These are phyloP conservation scores for Fusarium decemcellulare DNA, from an alignment of 2,329 filamentous ascomycete genomes.

Conservation along the genomic window DNA sequence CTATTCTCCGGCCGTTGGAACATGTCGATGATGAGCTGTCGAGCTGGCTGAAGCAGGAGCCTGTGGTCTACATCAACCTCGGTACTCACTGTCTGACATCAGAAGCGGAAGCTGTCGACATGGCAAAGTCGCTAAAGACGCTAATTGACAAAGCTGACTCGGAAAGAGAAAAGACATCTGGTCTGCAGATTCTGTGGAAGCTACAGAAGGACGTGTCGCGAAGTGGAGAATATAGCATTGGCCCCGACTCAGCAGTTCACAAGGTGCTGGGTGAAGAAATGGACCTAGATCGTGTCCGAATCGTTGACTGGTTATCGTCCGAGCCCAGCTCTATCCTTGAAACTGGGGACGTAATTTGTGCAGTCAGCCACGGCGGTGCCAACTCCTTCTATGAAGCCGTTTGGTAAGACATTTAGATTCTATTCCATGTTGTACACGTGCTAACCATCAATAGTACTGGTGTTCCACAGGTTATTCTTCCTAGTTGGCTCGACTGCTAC, in stretches of 20 bases:
- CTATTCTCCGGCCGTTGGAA: not conserved
- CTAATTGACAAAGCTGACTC: not conserved
- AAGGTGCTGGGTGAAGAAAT: not conserved
- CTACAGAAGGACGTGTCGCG: not conserved
- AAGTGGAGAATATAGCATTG: not conserved
- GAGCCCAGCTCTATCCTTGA: conserved; percentile 24
- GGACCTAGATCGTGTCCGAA: conserved; percentile 1
- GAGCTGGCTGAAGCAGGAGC: not conserved
- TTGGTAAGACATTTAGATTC: not conserved
- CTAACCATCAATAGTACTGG: conserved; percentile 7
- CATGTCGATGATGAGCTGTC: not conserved
- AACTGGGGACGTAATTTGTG: conserved; percentile 18
- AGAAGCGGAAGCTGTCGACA: not conserved
- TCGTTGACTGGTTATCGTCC: conserved; percentile 14
- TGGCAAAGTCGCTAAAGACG: not conserved
- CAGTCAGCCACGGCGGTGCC: conserved; percentile 23
- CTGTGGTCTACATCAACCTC: not conserved
- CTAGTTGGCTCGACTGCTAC: conserved; percentile 23
- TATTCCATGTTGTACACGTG: not conserved
- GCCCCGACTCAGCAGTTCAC: not conserved
- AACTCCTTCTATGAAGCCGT: conserved; percentile 2
- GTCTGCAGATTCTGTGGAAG: not conserved
- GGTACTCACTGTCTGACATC: conserved; percentile 2
- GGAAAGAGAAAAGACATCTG: not conserved
- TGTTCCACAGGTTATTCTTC: conserved; percentile 20